Evolutionary conservation across 176 grass and related monocot genomes (phyloP), one percentile per base, ranked within the genome.

Genomic region (Aegilops speltoides): DNA sequence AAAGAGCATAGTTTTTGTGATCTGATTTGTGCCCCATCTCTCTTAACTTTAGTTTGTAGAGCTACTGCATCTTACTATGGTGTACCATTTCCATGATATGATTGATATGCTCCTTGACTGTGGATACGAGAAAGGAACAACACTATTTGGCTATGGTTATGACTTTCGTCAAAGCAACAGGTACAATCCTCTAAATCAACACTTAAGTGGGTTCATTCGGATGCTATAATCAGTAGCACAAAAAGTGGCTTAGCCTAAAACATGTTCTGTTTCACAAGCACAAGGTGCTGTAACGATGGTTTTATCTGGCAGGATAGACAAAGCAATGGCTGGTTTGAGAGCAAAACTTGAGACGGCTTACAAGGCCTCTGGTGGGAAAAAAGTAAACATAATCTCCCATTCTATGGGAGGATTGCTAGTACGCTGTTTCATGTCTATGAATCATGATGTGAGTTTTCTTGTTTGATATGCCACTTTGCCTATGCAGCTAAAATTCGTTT

Each of bases 391-490:
- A 89, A 92, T 98, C 61, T 93, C 96, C 22, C 96, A 98, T 87
- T 98, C 96, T 71, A 98, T 98, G 96, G 96, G 96, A 22, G 96
- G 96, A 89, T 88, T 98, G 86, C 93, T 98, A 79, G 88, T 98
- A 24, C 73, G 86, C 68, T 94, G 91, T 88, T 95, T 95, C 91
- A 89, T 95, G 83, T 95, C 96, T 52, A 73, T 94, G 75, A 82
- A 98, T 78, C 91, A 62, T 92, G 93, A 98, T 89, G 96, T 98
- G 69, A 79, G 93, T 85, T 86, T 43, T 91, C 71, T 43, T 83
- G 34, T 87, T 89, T 86, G 6, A 17, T 45, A 64, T 67, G 7
- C 24, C 68, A 6, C 73, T 6, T 78, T 85, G 32, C 61, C 40
- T 83, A 41, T 38, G 52, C 66, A 29, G 81, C 66, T 26, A 70